Base-by-base conservation (phyloP, 2,329 filamentous ascomycete species). In the Cladophialophora yegresii region DNA sequence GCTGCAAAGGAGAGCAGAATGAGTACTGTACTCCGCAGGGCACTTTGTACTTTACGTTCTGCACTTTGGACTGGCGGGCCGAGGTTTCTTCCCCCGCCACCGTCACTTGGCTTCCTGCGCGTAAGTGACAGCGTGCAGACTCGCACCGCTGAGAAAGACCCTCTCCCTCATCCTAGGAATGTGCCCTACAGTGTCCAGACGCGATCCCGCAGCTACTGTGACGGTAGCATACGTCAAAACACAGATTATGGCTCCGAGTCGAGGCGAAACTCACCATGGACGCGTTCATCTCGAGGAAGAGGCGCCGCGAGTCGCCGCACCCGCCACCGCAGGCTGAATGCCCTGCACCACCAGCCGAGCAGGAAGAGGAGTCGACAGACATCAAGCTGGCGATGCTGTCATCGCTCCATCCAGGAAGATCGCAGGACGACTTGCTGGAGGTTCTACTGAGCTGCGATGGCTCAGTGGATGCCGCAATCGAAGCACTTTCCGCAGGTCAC, bases 311-410 rank as follows among this genome's bases (percentile, higher is more conserved):
- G 28, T 73, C 67, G 5, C 62, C 64, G n/a, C n/a, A n/a, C n/a
- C n/a, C n/a, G 28, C 40, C 63, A 4, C 40, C 28, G 33, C 43
- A 58, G 62, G 57, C 45, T 47, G 64, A 63, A 49, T 13, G 28
- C 32, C 32, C 20, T 20, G 3, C 32, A 40, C 26, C 16, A 20
- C 30, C 13, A 10, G 57, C 26, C 33, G 43, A 63, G 20, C 73
- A 76, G n/a, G 84, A 87, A 16, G 86, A 92, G 16, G 90, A 96
- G 54, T 88, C 90, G 1, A 99, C 95, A 0, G 95, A 98, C 67
- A 82, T 96, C 71, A 98, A 97, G 73, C 79, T 99, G 13, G 92
- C 92, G 1, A 80, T 96, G 1, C 80, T 99, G 2, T 85, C 89
- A 1, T 98, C 95, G 0, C 78, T 97, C 0, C 84, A 92, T 69